These are phyloP conservation scores for Candida orba DNA, from an alignment of 805 yeast genomes.

Conservation along the genomic window DNA sequence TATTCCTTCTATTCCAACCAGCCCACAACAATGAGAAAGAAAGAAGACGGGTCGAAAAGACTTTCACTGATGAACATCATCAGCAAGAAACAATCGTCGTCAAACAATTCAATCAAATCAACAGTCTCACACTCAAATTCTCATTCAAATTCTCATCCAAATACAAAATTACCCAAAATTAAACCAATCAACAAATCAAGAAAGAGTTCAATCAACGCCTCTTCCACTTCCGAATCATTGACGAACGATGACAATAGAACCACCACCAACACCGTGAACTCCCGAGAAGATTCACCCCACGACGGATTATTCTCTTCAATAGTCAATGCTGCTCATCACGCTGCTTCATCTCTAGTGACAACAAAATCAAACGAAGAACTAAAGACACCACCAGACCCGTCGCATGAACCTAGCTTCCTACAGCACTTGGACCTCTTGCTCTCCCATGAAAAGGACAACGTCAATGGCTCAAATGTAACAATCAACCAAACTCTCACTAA, in stretches of 20 bases:
- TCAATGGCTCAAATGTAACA: too few species aligned
- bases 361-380: neutral
- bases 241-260: too few species aligned
- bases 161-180: neutral
- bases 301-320: constrained; percentile 35
- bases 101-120: neutral
- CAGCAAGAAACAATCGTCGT: neutral
- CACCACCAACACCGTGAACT: too few species aligned
- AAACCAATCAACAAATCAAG: neutral
- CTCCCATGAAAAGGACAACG: neutral
- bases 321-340: constrained; percentile 33
- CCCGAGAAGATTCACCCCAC: neutral
- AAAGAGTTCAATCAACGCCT: neutral
- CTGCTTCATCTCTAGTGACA: constrained; percentile 21
- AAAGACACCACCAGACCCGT: neutral
- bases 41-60: neutral
- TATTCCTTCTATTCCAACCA: too few species aligned
- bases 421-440: constrained; percentile 31
- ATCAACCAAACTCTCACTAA: too few species aligned
- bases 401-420: neutral
- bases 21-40: too few species aligned
- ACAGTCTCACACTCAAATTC: too few species aligned
- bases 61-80: too few species aligned
- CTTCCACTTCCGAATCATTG: neutral
- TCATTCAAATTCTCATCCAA: too few species aligned